These are phyloP conservation scores for Talaromyces proteolyticus DNA, from an alignment of 495 filamentous ascomycete genomes.

Conservation along the genomic window DNA sequence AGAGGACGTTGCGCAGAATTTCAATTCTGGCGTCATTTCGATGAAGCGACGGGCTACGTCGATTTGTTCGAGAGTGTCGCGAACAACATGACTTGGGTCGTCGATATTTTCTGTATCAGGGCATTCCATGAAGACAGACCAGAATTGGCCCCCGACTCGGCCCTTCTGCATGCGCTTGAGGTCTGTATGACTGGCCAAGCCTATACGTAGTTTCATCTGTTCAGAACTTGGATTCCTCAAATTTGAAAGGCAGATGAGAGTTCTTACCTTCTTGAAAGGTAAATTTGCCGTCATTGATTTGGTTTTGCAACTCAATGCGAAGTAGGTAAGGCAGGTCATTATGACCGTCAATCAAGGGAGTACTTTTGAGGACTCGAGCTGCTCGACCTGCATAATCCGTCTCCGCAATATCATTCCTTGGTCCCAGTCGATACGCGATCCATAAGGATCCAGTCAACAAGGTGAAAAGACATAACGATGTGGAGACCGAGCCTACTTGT, in stretches of 20 bases:
- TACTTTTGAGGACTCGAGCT: slow-evolving; percentile 5
- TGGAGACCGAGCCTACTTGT: slow-evolving; percentile 1
- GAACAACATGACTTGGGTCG: slow-evolving; percentile 53
- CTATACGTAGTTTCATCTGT: slow-evolving; percentile 18
- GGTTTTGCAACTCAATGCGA: slow-evolving; percentile 53
- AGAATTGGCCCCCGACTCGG: slow-evolving; percentile 56
- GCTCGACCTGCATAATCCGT: slow-evolving; percentile 2
- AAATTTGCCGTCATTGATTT: slow-evolving; percentile 55
- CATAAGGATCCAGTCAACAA: slow-evolving; percentile 2
- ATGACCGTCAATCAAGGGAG: slow-evolving; percentile 67
- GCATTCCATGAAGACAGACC: slow-evolving; percentile 69
- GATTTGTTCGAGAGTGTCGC: slow-evolving; percentile 69
- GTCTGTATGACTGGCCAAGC: slow-evolving; percentile 59
- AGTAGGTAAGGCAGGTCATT: slow-evolving; percentile 69
- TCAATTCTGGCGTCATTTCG: slow-evolving; percentile 24
- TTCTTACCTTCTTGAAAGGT: slow-evolving; percentile 15
- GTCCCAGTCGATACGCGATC: slow-evolving; percentile 5
- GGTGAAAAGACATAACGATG: slow-evolving; percentile 4
- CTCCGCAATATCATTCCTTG: slow-evolving; percentile 1
- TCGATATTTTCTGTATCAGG: slow-evolving; percentile 31
- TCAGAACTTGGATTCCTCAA: slow-evolving; percentile 40
- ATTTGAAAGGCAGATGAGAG: slow-evolving; percentile 42
- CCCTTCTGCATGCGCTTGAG: slow-evolving; percentile 42
- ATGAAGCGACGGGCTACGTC: slow-evolving; percentile 64
- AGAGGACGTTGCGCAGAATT: slow-evolving; percentile 24